phyloP scores from a whole-genome alignment of 768 basidiomycete genomes.

The Calvatia gigantea region DNA sequence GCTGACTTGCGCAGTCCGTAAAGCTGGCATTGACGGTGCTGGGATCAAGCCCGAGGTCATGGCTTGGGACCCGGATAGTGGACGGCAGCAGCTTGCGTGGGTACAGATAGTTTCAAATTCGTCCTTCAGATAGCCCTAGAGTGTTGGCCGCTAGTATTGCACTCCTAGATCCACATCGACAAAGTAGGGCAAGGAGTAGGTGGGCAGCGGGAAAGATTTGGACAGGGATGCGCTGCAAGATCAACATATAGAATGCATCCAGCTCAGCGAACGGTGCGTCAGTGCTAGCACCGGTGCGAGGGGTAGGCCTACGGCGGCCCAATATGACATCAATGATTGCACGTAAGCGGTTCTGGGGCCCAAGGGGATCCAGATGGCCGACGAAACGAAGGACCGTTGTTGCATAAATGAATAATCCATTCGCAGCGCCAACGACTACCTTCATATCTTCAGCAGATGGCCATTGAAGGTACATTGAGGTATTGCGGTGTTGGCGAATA shows the following conservation, averaged over 20 bases:
- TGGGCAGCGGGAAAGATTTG: slow-evolving; percentile 19
- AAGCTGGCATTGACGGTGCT: not conserved
- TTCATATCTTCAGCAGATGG: slow-evolving; percentile 11
- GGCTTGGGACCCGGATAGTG: not conserved
- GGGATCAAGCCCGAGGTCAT: not conserved
- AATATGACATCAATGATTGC: too few relatives aligned
- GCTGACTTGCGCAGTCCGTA: not conserved
- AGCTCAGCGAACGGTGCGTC: slow-evolving; percentile 10
- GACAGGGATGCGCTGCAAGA: slow-evolving; percentile 14
- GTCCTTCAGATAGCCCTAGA: not conserved
- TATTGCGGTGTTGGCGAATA: not conserved
- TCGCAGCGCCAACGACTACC: slow-evolving; percentile 16
- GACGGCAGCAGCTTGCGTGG: not conserved
- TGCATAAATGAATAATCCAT: slow-evolving; percentile 25
- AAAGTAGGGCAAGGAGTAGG: not conserved
- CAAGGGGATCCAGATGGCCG: slow-evolving; percentile 9
- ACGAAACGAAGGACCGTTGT: slow-evolving; percentile 23
- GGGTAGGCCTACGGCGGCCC: too few relatives aligned
- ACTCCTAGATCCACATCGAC: not conserved
- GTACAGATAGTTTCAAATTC: not conserved
- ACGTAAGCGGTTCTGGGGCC: not conserved
- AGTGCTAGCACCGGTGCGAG: not conserved
- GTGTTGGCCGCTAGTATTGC: not conserved
- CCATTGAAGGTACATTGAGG: not conserved
- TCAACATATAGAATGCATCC: slow-evolving; percentile 14